A percentile compares a stretch with the other conserved stretches of the same genome.
These are phyloP conservation scores for Alternaria sp. DNA, from an alignment of 2,329 filamentous ascomycete genomes.

Conservation along the genomic window DNA sequence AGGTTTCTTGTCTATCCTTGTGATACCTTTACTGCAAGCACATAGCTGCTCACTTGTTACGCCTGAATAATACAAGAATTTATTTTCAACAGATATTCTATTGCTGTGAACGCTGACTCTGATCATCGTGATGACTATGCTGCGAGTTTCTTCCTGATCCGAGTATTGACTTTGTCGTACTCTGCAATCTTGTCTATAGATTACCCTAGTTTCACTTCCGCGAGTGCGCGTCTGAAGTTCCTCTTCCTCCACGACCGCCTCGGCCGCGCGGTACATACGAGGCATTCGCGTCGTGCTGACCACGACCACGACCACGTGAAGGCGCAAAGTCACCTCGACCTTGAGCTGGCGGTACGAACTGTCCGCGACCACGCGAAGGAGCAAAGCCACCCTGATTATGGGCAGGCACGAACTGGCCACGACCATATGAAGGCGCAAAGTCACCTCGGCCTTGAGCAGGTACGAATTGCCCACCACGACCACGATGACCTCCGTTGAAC, in stretches of 20 bases:
- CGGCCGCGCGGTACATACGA: background rate
- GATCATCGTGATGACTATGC: background rate
- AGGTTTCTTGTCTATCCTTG: background rate
- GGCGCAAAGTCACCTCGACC: conserved; percentile 1
- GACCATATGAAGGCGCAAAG: background rate
- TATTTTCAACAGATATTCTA: background rate
- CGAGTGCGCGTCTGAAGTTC: background rate
- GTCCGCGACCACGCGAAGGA: background rate
- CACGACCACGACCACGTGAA: background rate
- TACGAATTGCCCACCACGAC: background rate
- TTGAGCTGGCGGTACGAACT: background rate
- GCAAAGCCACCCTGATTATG: background rate
- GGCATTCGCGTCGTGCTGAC: background rate
- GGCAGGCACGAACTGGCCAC: background rate
- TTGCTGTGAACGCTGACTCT: background rate
- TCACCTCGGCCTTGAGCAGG: background rate
- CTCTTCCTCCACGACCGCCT: background rate
- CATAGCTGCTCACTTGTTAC: background rate
- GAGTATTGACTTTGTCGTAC: background rate
- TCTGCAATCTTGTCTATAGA: background rate
- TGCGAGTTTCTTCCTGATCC: background rate
- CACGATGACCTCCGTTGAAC: background rate
- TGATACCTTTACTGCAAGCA: conserved; percentile 8
- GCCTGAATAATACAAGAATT: background rate
- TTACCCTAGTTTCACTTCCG: background rate